phyloP scores from a whole-genome alignment of 2,329 filamentous ascomycete species.

The Aspergillus neotritici region DNA sequence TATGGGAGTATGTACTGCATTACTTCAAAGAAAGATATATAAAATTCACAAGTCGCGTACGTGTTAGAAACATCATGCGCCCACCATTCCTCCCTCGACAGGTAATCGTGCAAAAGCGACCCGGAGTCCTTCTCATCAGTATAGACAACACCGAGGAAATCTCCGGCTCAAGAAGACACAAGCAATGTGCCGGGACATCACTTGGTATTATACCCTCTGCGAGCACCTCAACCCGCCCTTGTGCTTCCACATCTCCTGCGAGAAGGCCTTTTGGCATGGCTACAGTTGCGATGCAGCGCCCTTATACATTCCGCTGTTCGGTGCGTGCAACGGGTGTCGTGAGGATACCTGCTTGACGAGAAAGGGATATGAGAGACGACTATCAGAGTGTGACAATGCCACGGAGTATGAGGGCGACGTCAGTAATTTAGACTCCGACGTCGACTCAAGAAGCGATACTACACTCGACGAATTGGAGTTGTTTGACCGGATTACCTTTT shows the following conservation, averaged over 20 bases:
- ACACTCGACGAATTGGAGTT: conserved; percentile 5
- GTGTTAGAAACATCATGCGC: too few relatives aligned
- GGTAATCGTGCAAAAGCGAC: too few relatives aligned
- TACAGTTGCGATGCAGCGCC: conserved; percentile 13
- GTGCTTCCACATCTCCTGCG: conserved; percentile 14
- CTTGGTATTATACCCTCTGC: conserved; percentile 21
- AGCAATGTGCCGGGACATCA: conserved; percentile 21
- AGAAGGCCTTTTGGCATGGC: conserved; percentile 8
- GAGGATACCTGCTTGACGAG: too few relatives aligned
- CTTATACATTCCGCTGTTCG: conserved; percentile 11
- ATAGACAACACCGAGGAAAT: too few relatives aligned
- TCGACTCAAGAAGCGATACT: conserved; percentile 2
- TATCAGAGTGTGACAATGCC: too few relatives aligned
- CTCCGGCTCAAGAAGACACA: not conserved
- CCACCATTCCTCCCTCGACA: too few relatives aligned
- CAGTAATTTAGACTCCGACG: not conserved
- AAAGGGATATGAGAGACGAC: too few relatives aligned
- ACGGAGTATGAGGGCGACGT: too few relatives aligned
- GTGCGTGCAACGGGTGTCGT: conserved; percentile 11
- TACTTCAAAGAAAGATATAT: too few relatives aligned
- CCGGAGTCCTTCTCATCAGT: too few relatives aligned
- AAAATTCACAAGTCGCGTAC: too few relatives aligned
- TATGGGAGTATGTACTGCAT: too few relatives aligned
- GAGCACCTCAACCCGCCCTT: conserved; percentile 11
- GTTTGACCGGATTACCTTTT: conserved; percentile 16